These are phyloP conservation scores for Dioscorea zingiberensis DNA, from an alignment of 106 monocot species.

Conservation along the genomic window DNA sequence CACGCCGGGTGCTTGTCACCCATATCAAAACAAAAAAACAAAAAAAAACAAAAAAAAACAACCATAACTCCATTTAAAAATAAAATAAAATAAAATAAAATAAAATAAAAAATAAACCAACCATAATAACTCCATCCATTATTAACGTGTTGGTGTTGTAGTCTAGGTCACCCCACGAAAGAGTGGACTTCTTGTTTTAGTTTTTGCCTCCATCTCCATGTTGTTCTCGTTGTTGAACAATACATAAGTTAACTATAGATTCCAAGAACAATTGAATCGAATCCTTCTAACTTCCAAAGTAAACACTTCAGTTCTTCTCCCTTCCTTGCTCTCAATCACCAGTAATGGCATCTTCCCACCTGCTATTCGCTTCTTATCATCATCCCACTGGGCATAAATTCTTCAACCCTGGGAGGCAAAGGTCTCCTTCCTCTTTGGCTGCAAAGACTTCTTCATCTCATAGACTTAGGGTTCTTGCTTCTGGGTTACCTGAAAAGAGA, in stretches of 20 bases:
- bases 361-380: conserved; percentile 10
- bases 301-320: neutral
- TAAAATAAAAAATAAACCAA: too few species aligned
- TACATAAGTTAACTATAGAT: neutral
- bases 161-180: too few species aligned
- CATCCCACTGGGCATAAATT: neutral
- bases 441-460: conserved; percentile 9
- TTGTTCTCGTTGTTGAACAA: neutral
- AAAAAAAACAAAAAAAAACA: too few species aligned
- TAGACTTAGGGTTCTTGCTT: conserved; percentile 32
- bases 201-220: too few species aligned
- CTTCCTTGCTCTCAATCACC: neutral
- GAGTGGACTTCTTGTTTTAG: too few species aligned
- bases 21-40: too few species aligned
- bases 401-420: conserved; percentile 6
- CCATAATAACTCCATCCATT: too few species aligned
- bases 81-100: too few species aligned
- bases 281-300: neutral
- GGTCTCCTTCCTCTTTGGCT: conserved; percentile 13
- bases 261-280: neutral
- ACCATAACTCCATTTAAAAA: too few species aligned
- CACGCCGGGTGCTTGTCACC: too few species aligned
- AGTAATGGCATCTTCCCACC: conserved; percentile 23
- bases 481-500: conserved; percentile 33
- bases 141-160: too few species aligned